Conservation (phyloP, 768 basidiomycete species). For the Hirschioporus abietinus region DNA sequence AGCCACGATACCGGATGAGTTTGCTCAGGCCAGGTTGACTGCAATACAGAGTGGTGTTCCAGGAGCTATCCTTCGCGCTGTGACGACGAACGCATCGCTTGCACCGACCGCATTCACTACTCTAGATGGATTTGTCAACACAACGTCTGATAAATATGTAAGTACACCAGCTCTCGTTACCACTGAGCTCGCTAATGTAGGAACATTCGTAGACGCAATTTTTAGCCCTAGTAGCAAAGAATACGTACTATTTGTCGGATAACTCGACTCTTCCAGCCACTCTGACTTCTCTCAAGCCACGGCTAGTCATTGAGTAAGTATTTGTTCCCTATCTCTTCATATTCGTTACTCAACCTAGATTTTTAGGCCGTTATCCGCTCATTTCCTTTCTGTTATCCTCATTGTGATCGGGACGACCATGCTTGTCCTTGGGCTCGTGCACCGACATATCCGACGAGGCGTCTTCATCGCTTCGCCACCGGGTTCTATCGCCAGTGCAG, state of each 20-base stretch:
- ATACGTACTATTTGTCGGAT: constrained; percentile 49
- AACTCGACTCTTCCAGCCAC: constrained; percentile 34
- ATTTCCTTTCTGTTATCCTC: constrained; percentile 43
- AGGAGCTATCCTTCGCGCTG: constrained; percentile 53
- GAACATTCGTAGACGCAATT: constrained; percentile 42
- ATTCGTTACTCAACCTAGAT: constrained; percentile 1
- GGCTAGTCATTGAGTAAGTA: constrained; percentile 57
- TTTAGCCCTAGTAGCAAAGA: constrained; percentile 50
- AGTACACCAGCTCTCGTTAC: constrained; percentile 17
- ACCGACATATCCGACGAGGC: constrained; percentile 40
- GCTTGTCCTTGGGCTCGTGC: constrained; percentile 40
- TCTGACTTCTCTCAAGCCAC: constrained; percentile 37
- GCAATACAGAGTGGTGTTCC: constrained; percentile 50
- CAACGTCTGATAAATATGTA: constrained; percentile 49
- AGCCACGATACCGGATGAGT: constrained; percentile 25
- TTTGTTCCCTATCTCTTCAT: not conserved
- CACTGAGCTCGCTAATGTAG: constrained; percentile 1
- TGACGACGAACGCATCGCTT: constrained; percentile 37
- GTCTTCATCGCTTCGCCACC: constrained; percentile 51
- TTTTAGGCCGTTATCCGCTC: constrained; percentile 46
- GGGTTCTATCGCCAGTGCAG: constrained; percentile 52
- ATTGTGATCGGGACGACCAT: constrained; percentile 45
- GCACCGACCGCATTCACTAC: constrained; percentile 41
- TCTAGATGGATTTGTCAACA: constrained; percentile 45
- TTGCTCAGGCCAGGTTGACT: constrained; percentile 45